phyloP scores from a whole-genome alignment of 495 filamentous ascomycete species.

The Saxophila tyrrhenica region DNA sequence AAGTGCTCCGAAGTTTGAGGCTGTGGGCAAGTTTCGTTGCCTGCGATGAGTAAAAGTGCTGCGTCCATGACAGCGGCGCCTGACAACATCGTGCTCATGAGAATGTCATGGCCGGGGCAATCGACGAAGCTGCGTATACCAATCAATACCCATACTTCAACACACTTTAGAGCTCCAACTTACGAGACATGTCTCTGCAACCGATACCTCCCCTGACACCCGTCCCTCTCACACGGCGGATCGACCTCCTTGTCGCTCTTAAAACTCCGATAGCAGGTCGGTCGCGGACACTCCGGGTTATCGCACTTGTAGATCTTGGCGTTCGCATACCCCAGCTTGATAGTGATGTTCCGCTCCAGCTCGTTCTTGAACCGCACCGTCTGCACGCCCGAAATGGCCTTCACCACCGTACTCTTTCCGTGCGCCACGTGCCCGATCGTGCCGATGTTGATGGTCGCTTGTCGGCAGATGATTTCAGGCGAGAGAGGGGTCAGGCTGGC shows the following conservation, averaged over 20 bases:
- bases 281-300: constrained; percentile 76
- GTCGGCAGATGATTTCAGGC: constrained; percentile 90
- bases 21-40: constrained; percentile 97
- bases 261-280: constrained; percentile 91
- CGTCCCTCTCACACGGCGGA: constrained; percentile 86
- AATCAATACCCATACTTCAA: background rate
- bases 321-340: constrained; percentile 98
- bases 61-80: constrained; percentile 99
- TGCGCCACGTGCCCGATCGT: constrained; percentile 98
- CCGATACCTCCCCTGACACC: constrained; percentile 73
- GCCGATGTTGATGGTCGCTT: constrained; percentile 98
- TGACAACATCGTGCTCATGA: constrained; percentile 99
- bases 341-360: constrained; percentile 95
- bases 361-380: constrained; percentile 99
- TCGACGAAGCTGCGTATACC: constrained; percentile 58
- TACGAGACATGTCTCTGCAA: constrained; percentile 81
- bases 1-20: constrained; percentile 98
- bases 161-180: constrained; percentile 27
- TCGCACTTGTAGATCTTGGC: constrained; percentile 99
- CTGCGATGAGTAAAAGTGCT: constrained; percentile 87
- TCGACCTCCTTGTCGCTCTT: constrained; percentile 98
- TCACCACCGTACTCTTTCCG: constrained; percentile 96
- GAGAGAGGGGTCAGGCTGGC: constrained; percentile 68
- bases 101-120: constrained; percentile 99
- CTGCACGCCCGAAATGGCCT: constrained; percentile 97